Conservation (phyloP, 768 basidiomycete genomes). For the Boletus subcaerulescens region DNA sequence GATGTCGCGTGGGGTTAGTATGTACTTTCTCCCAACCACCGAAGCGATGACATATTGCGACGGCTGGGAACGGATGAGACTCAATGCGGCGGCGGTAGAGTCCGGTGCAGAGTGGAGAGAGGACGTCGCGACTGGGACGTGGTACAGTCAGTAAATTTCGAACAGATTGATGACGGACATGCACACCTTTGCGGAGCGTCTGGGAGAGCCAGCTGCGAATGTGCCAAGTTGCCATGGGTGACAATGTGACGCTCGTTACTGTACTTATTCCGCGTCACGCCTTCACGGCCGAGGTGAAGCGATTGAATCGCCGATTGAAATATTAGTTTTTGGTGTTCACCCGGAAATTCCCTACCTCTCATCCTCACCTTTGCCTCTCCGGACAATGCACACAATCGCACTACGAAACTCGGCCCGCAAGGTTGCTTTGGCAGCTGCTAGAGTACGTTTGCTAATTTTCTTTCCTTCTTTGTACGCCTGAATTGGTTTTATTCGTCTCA, state of each 20-base stretch:
- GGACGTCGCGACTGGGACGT: conserved; percentile 17
- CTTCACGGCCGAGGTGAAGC: conserved; percentile 8
- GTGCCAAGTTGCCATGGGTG: conserved; percentile 16
- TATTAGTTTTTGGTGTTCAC: conserved; percentile 30
- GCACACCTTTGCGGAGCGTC: conserved; percentile 23
- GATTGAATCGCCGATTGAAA: conserved; percentile 34
- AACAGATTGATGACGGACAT: background rate
- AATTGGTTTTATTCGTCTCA: conserved; percentile 8
- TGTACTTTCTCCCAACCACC: conserved; percentile 82
- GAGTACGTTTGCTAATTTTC: conserved; percentile 42
- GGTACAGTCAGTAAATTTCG: conserved; percentile 1
- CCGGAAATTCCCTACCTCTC: conserved; percentile 40
- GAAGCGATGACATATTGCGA: conserved; percentile 90
- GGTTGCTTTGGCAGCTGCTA: conserved; percentile 66
- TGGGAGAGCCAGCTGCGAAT: conserved; percentile 27
- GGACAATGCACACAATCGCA: conserved; percentile 80
- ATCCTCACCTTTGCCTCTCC: conserved; percentile 43
- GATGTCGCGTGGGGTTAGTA: conserved; percentile 86
- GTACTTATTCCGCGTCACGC: background rate
- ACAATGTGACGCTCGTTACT: conserved; percentile 4
- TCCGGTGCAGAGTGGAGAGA: conserved; percentile 35
- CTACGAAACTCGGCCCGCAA: conserved; percentile 81
- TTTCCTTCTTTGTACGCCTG: background rate
- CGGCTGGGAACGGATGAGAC: conserved; percentile 85
- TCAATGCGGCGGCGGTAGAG: conserved; percentile 62